Percentiles rank a stretch among this genome's conserved stretches.
Evolutionary conservation across 2,329 filamentous ascomycete genomes (phyloP).

Genomic region (Claviceps digitariae): DNA sequence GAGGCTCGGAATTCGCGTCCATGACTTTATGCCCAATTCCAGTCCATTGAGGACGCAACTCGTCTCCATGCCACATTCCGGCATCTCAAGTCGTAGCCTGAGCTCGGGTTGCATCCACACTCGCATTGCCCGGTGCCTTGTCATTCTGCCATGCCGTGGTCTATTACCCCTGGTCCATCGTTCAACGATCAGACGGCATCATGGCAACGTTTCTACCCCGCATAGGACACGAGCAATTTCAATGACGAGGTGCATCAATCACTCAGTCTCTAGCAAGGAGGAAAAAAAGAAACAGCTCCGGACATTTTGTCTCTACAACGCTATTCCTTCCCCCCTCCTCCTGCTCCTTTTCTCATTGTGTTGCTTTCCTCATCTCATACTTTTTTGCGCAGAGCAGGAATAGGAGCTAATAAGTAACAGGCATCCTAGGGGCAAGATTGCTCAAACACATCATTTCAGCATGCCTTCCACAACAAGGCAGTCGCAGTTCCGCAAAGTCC

Average conservation of each 20-base stretch:
- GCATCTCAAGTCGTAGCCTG: background rate
- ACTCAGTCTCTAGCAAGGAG: too few species aligned
- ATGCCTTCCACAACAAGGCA: constrained; percentile 3
- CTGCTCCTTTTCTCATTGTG: background rate
- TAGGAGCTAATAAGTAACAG: background rate
- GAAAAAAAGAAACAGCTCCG: background rate
- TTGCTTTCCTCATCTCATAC: too few species aligned
- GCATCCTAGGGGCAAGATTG: background rate
- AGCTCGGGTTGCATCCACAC: background rate
- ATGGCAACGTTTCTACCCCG: background rate
- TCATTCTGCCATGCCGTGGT: background rate
- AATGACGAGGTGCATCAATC: background rate
- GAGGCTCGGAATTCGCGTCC: background rate
- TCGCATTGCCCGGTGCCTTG: background rate
- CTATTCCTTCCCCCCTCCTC: background rate
- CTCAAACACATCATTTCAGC: background rate
- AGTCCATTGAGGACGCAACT: background rate
- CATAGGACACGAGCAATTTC: background rate
- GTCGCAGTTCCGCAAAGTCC: constrained; percentile 63
- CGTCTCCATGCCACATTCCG: background rate
- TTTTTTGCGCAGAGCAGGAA: background rate
- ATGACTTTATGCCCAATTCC: background rate
- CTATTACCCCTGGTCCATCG: background rate
- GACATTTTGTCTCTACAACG: background rate
- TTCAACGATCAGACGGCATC: background rate